These are phyloP conservation scores for Rhodotorula mucilaginosa DNA, from an alignment of 1,284 basidiomycete genomes.

Conservation along the genomic window DNA sequence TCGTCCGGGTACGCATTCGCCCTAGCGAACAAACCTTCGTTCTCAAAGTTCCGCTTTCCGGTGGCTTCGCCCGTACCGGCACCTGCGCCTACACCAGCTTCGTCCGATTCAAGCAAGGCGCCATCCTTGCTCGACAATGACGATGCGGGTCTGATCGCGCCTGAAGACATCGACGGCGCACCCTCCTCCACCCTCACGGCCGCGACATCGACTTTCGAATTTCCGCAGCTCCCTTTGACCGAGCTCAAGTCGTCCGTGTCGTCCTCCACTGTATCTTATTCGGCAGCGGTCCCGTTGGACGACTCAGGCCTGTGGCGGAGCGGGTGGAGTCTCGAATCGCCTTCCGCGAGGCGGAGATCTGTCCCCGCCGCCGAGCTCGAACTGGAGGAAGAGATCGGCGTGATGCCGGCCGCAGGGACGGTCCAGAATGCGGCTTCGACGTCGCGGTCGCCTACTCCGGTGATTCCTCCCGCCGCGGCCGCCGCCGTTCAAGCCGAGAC, in stretches of 20 bases:
- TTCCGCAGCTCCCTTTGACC: background rate
- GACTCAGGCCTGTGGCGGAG: background rate
- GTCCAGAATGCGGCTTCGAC: no score
- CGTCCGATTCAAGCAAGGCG: background rate
- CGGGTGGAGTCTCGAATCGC: background rate
- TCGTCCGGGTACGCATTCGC: background rate
- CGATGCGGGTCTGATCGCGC: background rate
- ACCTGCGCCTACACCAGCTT: background rate
- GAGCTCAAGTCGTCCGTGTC: background rate
- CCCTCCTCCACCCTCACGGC: background rate
- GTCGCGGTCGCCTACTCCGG: no score
- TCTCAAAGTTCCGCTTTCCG: constrained; percentile 4
- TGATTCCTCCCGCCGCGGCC: no score
- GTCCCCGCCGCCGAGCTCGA: background rate
- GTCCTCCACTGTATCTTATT: background rate
- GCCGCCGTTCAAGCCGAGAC: no score
- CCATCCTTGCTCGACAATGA: background rate
- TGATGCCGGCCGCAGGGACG: background rate
- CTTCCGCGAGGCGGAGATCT: no score
- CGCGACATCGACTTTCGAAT: constrained; percentile 3
- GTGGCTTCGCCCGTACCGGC: background rate
- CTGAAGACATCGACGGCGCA: constrained; percentile 1
- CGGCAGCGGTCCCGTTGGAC: background rate
- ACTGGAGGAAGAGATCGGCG: background rate
- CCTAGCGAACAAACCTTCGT: background rate